phyloP scores from a whole-genome alignment of 371 early-diverging fungal species.

The Aphelidium insulamus region DNA sequence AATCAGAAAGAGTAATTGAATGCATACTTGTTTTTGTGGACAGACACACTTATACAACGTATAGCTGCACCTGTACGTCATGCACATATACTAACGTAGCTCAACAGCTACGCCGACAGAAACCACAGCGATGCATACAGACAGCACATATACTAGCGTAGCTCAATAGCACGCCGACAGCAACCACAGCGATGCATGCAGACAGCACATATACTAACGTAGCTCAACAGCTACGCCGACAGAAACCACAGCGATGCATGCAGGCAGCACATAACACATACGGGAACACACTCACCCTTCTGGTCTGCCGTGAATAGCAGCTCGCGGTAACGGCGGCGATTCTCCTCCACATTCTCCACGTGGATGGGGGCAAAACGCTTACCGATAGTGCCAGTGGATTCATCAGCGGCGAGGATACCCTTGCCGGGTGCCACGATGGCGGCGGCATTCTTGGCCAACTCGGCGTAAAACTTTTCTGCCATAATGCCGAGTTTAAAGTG shows the following conservation, averaged over 20 bases:
- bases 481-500: no score
- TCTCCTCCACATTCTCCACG: conserved; percentile 33
- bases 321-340: conserved; percentile 35
- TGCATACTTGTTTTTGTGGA: neutral
- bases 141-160: no score
- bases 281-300: conserved; percentile 6
- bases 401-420: conserved; percentile 40
- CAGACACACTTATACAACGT: no score
- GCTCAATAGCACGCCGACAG: no score
- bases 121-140: no score
- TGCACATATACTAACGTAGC: no score
- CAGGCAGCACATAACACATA: conserved; percentile 1
- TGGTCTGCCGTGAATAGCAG: conserved; percentile 27
- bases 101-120: no score
- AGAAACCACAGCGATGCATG: no score
- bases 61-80: neutral
- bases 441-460: conserved; percentile 18
- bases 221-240: no score
- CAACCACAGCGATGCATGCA: no score
- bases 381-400: conserved; percentile 33
- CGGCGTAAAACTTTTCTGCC: conserved; percentile 11
- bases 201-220: no score
- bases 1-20: neutral
- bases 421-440: conserved; percentile 29
- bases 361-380: conserved; percentile 25